Evolutionary conservation across 441 rosid genomes (phyloP), one percentile per base, ranked within the genome.

Genomic region (Aquilaria agallochum): DNA sequence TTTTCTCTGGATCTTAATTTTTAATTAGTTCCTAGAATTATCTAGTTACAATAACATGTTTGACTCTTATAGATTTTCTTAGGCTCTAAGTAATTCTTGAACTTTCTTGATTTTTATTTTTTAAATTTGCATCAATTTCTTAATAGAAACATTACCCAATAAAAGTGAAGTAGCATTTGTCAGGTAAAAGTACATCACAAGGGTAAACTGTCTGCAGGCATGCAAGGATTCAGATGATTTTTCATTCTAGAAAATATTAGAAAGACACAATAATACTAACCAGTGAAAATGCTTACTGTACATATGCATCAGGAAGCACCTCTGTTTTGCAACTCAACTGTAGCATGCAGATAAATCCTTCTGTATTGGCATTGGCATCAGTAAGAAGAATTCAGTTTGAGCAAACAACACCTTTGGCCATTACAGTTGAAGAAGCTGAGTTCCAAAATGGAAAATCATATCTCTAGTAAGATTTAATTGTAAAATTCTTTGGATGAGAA

Each of bases 321-420:
- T 76, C 68, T 83, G 77, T 95, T 95, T 74, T 86, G 87, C 72
- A 95, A 69, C 66, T 95, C 96, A 62, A 83, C 71, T 53, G 92
- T 85, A 36, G 82, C 78, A 72, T 95, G 90, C 78, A 95, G 68
- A 79, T 88, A 91, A 33, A 76, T 89, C 73, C 92, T 84, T 67
- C 74, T 78, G 72, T 89, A 89, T 63, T 69, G 50, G 63, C 91
- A 51, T 64, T 54, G 32, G 45, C 55, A 62, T 69, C 68, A 51
- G 58, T 62, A 64, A 32, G 57, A 0, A 8, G 50, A 15, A 36
- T 40, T 20, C 5, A 12, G 11, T 20, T 53, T 51, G 15, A 40
- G 8, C 10, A 50, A 11, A 13, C 14, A 55, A 62, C 2, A 63
- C 56, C 51, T 53, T 12, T 55, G 65, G 62, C 47, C n/a, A 54